Evolutionary conservation across 1,139 yeast species (phyloP).

Genomic region (Kodamaea arcana): DNA sequence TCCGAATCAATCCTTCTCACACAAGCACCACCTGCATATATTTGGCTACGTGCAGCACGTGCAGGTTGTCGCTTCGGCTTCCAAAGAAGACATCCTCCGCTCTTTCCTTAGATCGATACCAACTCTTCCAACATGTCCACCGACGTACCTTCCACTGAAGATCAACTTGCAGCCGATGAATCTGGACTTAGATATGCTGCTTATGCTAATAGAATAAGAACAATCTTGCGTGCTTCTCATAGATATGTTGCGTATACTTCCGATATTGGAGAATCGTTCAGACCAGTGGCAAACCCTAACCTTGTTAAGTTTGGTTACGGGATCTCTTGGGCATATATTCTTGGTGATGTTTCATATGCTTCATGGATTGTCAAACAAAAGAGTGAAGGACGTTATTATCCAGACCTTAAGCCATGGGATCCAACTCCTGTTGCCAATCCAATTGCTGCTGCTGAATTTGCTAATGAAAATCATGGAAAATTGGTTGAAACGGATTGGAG

Average conservation of each 20-base stretch:
- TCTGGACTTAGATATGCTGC: slow-evolving; percentile 72
- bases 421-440: slow-evolving; percentile 42
- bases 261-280: slow-evolving; percentile 84
- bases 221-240: slow-evolving; percentile 71
- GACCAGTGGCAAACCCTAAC: slow-evolving; percentile 75
- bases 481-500: slow-evolving; percentile 59
- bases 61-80: background rate
- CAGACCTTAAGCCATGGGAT: slow-evolving; percentile 71
- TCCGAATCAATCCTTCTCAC: no score
- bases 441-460: slow-evolving; percentile 33
- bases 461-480: slow-evolving; percentile 19
- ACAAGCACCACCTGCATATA: background rate
- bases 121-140: background rate
- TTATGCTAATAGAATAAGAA: slow-evolving; percentile 69
- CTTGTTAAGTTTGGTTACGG: slow-evolving; percentile 67
- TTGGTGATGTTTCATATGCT: slow-evolving; percentile 76
- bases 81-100: background rate
- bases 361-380: slow-evolving; percentile 72
- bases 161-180: slow-evolving; percentile 36
- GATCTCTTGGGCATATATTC: slow-evolving; percentile 70
- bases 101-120: background rate
- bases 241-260: slow-evolving; percentile 85
- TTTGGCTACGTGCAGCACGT: background rate
- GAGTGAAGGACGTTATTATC: slow-evolving; percentile 60
- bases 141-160: slow-evolving; percentile 7